Base-by-base conservation (phyloP, 2,329 filamentous ascomycete species). In the Cordyceps cicadae region DNA sequence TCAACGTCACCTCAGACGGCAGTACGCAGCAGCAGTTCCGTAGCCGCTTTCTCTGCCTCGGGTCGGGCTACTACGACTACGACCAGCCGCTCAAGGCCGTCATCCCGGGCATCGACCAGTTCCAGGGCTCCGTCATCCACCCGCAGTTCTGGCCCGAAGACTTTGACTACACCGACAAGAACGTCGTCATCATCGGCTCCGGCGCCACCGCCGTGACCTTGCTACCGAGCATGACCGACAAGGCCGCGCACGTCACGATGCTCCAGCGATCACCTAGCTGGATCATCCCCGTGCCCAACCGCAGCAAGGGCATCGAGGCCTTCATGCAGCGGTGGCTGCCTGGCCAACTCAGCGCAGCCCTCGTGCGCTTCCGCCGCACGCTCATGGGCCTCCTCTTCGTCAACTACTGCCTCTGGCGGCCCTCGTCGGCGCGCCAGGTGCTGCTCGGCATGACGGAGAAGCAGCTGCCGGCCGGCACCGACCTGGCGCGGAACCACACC, bases 121-220 rank as follows among this genome's bases (percentile, higher is more conserved):
- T 77, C 37, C 21, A 67, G 15, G 77, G 75, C 49, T 65, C 62
- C 45, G 74, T 84, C 17, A 76, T 89, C 2, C 87, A 90, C 64
- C 87, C 88, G 0, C 88, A 91, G 66, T 90, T 89, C 74, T 90
- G 87, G 87, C 87, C 87, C 0, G 76, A 85, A 61, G 77, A 87
- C 61, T 75, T 87, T 46, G 83, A 89, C 68, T 88, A 87, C 70
- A 73, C 76, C 17, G 74, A 78, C 71, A 89, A 89, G 68, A 79
- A 82, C 21, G 75, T 89, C 29, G 82, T 88, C 50, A 77, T 89
- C 60, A 83, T 90, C 62, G 88, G 88, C 24, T 83, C 78, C 43
- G 87, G 86, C 17, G 87, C 87, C 1, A 88, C 87, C 0, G 85
- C 86, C 3, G 76, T 89, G 45, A 88, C 87, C 0, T 74, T 89